Conservation (phyloP, 2,329 filamentous ascomycete species). For the Venturia pyrina region DNA sequence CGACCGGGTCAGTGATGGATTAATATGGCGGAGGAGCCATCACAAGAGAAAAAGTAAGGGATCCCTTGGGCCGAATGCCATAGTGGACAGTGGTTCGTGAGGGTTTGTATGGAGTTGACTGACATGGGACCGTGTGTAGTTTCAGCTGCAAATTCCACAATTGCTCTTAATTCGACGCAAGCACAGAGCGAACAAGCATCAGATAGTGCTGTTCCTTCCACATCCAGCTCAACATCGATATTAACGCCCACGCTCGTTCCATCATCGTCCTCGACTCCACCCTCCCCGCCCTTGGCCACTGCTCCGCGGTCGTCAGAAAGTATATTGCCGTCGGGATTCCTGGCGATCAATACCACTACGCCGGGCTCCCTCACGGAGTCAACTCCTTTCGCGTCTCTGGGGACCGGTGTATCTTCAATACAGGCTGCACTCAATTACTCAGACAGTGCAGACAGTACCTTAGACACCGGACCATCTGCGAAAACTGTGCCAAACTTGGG, state of each 20-base stretch:
- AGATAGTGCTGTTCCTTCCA: not conserved
- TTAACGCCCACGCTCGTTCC: slow-evolving; percentile 1
- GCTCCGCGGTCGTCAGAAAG: not conserved
- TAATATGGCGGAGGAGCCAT: slow-evolving; percentile 1
- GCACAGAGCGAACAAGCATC: not conserved
- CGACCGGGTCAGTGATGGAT: not conserved
- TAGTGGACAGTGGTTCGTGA: not conserved
- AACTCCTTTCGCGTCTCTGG: not conserved
- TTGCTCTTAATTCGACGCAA: not conserved
- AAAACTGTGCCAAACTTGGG: not conserved
- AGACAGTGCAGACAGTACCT: not conserved
- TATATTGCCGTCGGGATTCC: not conserved
- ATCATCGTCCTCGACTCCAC: not conserved
- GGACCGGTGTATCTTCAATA: not conserved
- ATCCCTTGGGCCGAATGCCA: not conserved
- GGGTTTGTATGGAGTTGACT: not conserved
- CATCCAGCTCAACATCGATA: not conserved
- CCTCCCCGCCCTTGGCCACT: not conserved
- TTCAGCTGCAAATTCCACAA: not conserved
- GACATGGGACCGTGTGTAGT: not conserved
- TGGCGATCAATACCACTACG: not conserved
- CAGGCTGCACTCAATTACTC: not conserved
- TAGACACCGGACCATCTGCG: not conserved
- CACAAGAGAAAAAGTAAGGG: not conserved
- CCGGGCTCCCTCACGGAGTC: not conserved